These are phyloP conservation scores for Pythium plurisporium DNA, from an alignment of 352 stramenopile species.

Conservation along the genomic window DNA sequence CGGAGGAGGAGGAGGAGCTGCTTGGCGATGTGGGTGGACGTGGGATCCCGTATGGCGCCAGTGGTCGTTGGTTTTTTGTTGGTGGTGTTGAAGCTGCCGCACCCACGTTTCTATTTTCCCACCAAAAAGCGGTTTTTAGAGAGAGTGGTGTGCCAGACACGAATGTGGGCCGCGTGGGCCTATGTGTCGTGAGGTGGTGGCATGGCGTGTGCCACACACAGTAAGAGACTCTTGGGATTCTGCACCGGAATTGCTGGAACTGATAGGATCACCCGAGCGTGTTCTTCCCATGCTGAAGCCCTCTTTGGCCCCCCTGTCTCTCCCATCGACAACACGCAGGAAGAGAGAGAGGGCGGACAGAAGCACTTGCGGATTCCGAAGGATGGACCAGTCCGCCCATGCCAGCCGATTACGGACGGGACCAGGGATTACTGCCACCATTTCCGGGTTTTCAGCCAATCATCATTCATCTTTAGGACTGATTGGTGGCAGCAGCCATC, in stretches of 20 bases:
- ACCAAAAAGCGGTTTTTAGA: conserved; percentile 12
- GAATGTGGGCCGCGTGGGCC: background rate
- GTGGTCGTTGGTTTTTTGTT: conserved; percentile 3
- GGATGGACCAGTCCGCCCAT: background rate
- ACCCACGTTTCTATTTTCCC: conserved; percentile 12
- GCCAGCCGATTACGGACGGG: too few species aligned
- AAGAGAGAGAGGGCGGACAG: background rate
- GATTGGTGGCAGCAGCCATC: background rate
- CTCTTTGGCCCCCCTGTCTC: too few species aligned
- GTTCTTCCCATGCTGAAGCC: too few species aligned
- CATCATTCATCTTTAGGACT: too few species aligned
- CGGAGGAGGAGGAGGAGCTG: background rate
- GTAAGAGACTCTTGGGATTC: background rate
- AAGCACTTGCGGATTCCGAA: background rate
- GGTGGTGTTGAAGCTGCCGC: conserved; percentile 7
- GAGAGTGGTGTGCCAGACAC: background rate
- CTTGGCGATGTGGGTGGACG: background rate
- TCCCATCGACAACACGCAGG: background rate
- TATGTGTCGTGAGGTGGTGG: background rate
- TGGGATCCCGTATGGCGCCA: background rate
- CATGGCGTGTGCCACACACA: background rate
- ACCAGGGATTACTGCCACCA: conserved; percentile 3
- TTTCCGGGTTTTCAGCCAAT: conserved; percentile 11
- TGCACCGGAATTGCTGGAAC: background rate
- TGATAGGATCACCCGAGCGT: too few species aligned